Conservation (phyloP, 2,329 filamentous ascomycete species). For the Colletotrichum theobromicola region DNA sequence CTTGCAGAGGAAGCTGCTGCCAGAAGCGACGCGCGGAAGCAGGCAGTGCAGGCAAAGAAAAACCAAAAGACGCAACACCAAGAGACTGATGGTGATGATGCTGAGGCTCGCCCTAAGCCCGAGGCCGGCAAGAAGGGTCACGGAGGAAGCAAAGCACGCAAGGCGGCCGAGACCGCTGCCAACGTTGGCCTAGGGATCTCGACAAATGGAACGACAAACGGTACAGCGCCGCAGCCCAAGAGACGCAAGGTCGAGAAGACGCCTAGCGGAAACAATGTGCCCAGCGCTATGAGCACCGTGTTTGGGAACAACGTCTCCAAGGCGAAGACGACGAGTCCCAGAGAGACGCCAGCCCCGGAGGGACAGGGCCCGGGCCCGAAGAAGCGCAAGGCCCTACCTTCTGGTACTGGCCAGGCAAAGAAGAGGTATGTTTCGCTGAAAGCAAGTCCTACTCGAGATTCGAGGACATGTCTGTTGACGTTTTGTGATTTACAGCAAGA, state of each 20-base stretch:
- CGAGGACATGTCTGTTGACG: slow-evolving; percentile 13
- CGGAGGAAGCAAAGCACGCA: slow-evolving; percentile 67
- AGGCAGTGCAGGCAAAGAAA: slow-evolving; percentile 79
- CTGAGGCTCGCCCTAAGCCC: slow-evolving; percentile 52
- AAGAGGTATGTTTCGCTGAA: slow-evolving; percentile 64
- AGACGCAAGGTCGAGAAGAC: slow-evolving; percentile 82
- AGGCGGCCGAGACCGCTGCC: slow-evolving; percentile 56
- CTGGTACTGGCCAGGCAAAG: slow-evolving; percentile 73
- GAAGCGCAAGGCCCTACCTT: slow-evolving; percentile 69
- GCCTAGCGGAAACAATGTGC: slow-evolving; percentile 51
- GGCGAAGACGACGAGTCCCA: slow-evolving; percentile 66
- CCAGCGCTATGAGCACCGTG: slow-evolving; percentile 71
- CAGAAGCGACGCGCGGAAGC: slow-evolving; percentile 83
- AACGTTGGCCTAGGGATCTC: slow-evolving; percentile 71
- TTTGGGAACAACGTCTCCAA: slow-evolving; percentile 58
- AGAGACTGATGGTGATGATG: slow-evolving; percentile 83
- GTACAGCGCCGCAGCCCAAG: slow-evolving; percentile 67
- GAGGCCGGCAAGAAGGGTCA: slow-evolving; percentile 65
- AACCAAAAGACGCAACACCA: slow-evolving; percentile 71
- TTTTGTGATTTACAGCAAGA: slow-evolving; percentile 31
- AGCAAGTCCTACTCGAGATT: background rate
- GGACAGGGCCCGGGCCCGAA: slow-evolving; percentile 65
- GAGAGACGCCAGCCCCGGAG: slow-evolving; percentile 72
- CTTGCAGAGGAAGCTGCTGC: slow-evolving; percentile 85
- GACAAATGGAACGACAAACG: slow-evolving; percentile 55